Percentiles rank a stretch among this genome's conserved stretches.
phyloP scores from a whole-genome alignment of 768 basidiomycete genomes.

The Fomitopsis pulvina region DNA sequence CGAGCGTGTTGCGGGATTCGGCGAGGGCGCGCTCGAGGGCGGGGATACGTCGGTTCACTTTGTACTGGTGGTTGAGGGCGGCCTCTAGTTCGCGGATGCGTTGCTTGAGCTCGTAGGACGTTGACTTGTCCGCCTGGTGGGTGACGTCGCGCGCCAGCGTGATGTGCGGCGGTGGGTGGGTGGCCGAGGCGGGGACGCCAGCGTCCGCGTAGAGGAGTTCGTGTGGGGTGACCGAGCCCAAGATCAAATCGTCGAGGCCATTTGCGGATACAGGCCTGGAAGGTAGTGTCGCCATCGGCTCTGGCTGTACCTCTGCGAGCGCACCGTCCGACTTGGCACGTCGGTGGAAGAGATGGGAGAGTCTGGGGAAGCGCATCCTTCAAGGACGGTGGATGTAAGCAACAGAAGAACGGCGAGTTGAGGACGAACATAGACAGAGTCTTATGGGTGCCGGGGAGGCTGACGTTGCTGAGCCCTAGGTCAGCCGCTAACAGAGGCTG shows the following conservation, averaged over 20 bases:
- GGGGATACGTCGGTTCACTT: slow-evolving; percentile 1
- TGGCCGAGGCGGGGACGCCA: slow-evolving; percentile 2
- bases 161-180: background rate
- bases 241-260: slow-evolving; percentile 6
- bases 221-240: background rate
- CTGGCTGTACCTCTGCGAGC: slow-evolving; percentile 11
- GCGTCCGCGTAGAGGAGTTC: slow-evolving; percentile 2
- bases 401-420: no score
- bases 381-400: background rate
- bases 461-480: no score
- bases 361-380: slow-evolving; percentile 19
- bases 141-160: no score
- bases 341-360: slow-evolving; percentile 18
- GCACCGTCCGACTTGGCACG: slow-evolving; percentile 19
- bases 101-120: slow-evolving; percentile 7
- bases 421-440: no score
- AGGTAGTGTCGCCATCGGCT: slow-evolving; percentile 5
- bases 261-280: slow-evolving; percentile 13
- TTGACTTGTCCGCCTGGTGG: background rate
- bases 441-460: no score
- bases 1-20: slow-evolving; percentile 6
- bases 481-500: no score
- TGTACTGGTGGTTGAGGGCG: background rate
- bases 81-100: slow-evolving; percentile 14
- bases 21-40: slow-evolving; percentile 6